phyloP scores from a whole-genome alignment of 345 rosid species.

The Salix dunnii region DNA sequence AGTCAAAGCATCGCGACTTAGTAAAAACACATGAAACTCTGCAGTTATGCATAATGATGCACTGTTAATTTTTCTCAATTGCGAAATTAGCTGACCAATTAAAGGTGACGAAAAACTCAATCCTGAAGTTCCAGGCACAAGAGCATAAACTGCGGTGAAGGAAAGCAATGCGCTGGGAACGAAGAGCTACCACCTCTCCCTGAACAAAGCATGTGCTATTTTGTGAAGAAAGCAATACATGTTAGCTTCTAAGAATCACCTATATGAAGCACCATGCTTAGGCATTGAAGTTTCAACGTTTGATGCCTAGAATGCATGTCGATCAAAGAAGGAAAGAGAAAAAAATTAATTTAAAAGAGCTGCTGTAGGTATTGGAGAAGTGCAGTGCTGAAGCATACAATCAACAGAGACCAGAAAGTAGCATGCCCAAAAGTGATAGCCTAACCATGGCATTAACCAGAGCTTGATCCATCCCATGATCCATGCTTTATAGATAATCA shows the following conservation, averaged over 20 bases:
- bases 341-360: background rate
- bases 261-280: background rate
- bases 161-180: background rate
- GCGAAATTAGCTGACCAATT: background rate
- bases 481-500: conserved; percentile 74
- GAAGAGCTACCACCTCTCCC: background rate
- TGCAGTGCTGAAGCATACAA: conserved; percentile 4
- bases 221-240: background rate
- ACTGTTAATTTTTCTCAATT: background rate
- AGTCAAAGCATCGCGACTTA: background rate
- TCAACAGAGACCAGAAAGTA: conserved; percentile 1
- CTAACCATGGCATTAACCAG: conserved; percentile 97
- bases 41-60: background rate
- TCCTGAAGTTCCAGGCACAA: background rate
- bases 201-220: background rate
- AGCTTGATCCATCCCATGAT: conserved; percentile 84
- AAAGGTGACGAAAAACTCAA: background rate
- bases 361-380: background rate
- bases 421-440: conserved; percentile 88
- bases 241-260: background rate
- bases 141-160: background rate
- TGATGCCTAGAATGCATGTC: too few species aligned
- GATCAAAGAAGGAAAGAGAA: background rate
- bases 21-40: background rate
- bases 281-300: background rate